A percentile compares a stretch with the other conserved stretches of the same genome.
These are phyloP conservation scores for Chalaropsis ovoidea DNA, from an alignment of 2,329 filamentous ascomycete species.

Conservation along the genomic window DNA sequence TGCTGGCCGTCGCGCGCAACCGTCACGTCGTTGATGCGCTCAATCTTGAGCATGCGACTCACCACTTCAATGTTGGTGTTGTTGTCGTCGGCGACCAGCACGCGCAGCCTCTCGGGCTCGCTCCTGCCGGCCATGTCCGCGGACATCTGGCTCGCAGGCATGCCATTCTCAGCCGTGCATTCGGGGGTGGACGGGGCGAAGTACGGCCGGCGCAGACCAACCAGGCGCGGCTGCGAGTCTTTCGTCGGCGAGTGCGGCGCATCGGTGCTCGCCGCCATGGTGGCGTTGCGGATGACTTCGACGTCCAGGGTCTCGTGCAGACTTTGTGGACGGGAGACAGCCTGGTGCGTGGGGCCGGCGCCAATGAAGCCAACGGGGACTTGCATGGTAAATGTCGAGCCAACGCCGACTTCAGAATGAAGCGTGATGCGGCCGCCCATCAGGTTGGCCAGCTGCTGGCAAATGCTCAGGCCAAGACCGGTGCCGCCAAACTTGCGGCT, in stretches of 20 bases:
- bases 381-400: conserved; percentile 71
- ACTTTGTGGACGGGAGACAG: conserved; percentile 40
- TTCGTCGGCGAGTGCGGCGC: conserved; percentile 40
- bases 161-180: conserved; percentile 22
- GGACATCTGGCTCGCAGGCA: background rate
- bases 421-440: conserved; percentile 72
- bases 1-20: conserved; percentile 81
- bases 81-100: conserved; percentile 71
- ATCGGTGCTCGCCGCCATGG: conserved; percentile 28
- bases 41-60: conserved; percentile 59
- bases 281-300: conserved; percentile 27
- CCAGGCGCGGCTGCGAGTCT: conserved; percentile 63
- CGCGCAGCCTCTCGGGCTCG: conserved; percentile 54
- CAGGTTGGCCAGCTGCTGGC: conserved; percentile 69
- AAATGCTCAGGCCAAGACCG: conserved; percentile 79
- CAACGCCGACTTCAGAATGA: conserved; percentile 59
- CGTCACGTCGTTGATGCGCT: conserved; percentile 76
- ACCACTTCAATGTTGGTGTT: conserved; percentile 49
- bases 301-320: conserved; percentile 33
- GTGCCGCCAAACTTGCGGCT: conserved; percentile 88
- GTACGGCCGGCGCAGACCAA: conserved; percentile 75
- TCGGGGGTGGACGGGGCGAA: conserved; percentile 43
- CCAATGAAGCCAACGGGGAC: conserved; percentile 71
- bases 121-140: conserved; percentile 49
- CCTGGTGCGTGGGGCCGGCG: conserved; percentile 49